Evolutionary conservation across 2,329 filamentous ascomycete species (phyloP), one percentile per base, ranked within the genome.

Genomic region (Paraconiothyrium sp.): DNA sequence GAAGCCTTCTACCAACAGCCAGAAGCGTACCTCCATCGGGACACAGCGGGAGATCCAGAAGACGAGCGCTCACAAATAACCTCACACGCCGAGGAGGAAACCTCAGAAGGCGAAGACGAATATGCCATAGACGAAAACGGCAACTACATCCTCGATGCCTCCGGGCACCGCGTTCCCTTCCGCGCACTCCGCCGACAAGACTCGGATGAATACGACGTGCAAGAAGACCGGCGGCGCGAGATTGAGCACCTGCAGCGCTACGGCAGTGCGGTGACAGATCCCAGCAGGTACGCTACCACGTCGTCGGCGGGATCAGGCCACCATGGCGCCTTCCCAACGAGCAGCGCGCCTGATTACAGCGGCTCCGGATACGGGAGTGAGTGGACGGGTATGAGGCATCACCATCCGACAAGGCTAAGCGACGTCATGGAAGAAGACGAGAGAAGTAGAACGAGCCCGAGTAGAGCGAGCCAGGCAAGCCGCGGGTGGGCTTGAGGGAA

Each of bases 141-240:
- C n/a, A 73, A 76, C 64, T 78, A 72, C 58, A 72, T 79, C 20
- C 73, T 75, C 37, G 76, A 79, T 58, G 69, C 71, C 11, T 61
- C 70, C 9, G 77, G 77, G 22, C 76, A 70, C 49, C 76, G 75
- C 37, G 67, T 79, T 3, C 76, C 76, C 20, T 78, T 73, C 46
- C 72, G 74, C 43, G 66, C 70, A 13, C 65, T 77, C 11, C 76
- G 71, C 32, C 71, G 72, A 24, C 73, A 70, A 56, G 71, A 75
- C 41, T 76, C 74, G n/a, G 85, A 88, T 49, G 86, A 88, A 57
- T 86, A 85, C 66, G 85, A 86, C 51, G 83, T 83, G 16, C 78
- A 82, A 51, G 84, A 84, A 39, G 84, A 85, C 62, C 78, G 81
- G 2, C 82, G 80, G 9, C 79, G 80, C 9, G 83, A 85, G 69